Evolutionary conservation across 352 stramenopile genomes (phyloP).

Genomic region (Phytophthora vignae): DNA sequence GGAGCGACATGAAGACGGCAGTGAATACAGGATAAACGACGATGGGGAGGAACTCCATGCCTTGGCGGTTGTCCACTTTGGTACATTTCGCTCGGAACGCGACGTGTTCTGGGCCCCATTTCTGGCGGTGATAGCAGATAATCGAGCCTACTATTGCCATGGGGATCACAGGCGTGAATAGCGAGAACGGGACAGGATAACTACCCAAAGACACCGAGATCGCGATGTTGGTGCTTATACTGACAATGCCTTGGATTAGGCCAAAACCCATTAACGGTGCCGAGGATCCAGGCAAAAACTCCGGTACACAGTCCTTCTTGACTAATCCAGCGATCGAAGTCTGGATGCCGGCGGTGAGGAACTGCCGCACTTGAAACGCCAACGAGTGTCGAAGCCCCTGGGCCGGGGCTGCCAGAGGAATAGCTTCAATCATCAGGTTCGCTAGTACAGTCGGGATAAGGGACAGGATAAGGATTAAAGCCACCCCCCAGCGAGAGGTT

Average conservation of each 20-base stretch:
- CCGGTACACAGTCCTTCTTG: neutral
- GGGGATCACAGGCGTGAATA: constrained; percentile 11
- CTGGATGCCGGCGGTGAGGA: neutral
- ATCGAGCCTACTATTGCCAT: constrained; percentile 2
- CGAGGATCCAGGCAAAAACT: constrained; percentile 14
- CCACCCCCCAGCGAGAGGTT: neutral
- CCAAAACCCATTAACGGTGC: constrained; percentile 7
- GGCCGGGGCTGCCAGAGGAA: neutral
- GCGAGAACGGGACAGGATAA: constrained; percentile 28
- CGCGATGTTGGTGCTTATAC: constrained; percentile 15
- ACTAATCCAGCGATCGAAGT: neutral
- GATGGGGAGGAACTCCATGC: constrained; percentile 31
- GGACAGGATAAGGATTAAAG: neutral
- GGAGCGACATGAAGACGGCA: constrained; percentile 41
- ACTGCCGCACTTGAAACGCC: neutral
- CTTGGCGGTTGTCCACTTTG: constrained; percentile 31
- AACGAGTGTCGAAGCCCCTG: neutral
- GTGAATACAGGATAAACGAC: constrained; percentile 50
- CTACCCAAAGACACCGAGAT: constrained; percentile 6
- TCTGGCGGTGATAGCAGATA: neutral
- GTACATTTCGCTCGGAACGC: constrained; percentile 2
- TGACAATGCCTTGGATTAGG: constrained; percentile 12
- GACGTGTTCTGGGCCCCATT: neutral
- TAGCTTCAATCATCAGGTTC: neutral
- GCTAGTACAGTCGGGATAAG: neutral